phyloP scores from a whole-genome alignment of 1,284 basidiomycete species.

The Coniophora puteana region DNA sequence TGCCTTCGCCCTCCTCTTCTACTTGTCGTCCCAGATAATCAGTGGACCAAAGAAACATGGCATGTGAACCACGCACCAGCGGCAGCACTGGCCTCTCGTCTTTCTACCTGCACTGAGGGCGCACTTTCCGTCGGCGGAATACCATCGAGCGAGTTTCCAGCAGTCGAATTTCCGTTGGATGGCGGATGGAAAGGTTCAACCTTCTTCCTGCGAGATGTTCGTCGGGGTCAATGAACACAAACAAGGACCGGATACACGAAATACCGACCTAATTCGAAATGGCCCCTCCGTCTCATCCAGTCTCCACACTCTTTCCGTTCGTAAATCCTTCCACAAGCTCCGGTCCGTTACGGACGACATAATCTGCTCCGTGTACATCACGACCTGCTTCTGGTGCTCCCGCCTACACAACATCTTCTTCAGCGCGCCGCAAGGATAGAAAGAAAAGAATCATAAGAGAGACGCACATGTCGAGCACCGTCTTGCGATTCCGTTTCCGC shows the following conservation, averaged over 20 bases:
- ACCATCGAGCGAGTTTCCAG: no score
- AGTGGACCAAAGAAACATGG: neutral
- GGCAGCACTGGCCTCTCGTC: no score
- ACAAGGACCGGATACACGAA: conserved; percentile 36
- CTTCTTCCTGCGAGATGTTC: conserved; percentile 60
- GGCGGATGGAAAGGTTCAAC: no score
- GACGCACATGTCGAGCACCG: conserved; percentile 63
- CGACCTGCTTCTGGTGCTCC: conserved; percentile 67
- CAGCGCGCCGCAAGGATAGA: neutral
- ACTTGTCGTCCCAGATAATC: neutral
- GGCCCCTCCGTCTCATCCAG: conserved; percentile 90
- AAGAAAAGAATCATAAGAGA: conserved; percentile 1
- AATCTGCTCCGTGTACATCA: conserved; percentile 56
- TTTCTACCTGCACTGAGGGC: no score
- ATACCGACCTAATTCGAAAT: conserved; percentile 67
- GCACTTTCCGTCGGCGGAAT: no score
- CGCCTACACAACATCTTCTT: conserved; percentile 54
- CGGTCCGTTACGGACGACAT: conserved; percentile 63
- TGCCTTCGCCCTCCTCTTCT: conserved; percentile 33
- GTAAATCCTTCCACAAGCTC: conserved; percentile 73
- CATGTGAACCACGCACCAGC: no score
- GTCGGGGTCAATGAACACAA: no score
- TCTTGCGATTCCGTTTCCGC: conserved; percentile 66
- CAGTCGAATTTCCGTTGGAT: no score
- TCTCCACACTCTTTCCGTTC: conserved; percentile 55